A percentile compares a stretch with the other conserved stretches of the same genome.
Conservation (phyloP, 2,329 filamentous ascomycete genomes). For the Hypoxylon sp. region DNA sequence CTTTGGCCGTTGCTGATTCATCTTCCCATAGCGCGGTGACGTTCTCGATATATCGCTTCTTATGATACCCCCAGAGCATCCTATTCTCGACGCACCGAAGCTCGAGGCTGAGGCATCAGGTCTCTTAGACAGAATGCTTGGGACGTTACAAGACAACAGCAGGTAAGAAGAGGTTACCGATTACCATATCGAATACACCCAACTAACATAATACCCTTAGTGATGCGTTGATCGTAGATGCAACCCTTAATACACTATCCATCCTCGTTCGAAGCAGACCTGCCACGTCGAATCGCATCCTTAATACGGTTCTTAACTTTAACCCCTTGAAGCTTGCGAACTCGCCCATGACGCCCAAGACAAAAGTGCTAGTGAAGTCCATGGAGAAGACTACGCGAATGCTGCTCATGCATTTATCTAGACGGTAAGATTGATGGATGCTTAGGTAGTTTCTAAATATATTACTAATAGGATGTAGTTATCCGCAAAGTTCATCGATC, state of each 20-base stretch:
- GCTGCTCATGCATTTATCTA: constrained; percentile 83
- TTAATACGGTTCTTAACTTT: constrained; percentile 88
- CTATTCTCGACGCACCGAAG: constrained; percentile 80
- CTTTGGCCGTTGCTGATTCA: constrained; percentile 40
- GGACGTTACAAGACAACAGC: constrained; percentile 85
- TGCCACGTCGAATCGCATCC: constrained; percentile 83
- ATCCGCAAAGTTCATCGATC: constrained; percentile 80
- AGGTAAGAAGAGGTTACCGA: constrained; percentile 67
- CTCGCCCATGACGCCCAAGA: constrained; percentile 79
- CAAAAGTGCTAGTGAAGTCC: constrained; percentile 86
- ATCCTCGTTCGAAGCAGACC: constrained; percentile 85
- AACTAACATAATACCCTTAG: constrained; percentile 59
- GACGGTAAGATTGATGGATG: constrained; percentile 66
- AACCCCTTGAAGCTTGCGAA: constrained; percentile 87
- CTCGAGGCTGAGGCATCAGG: constrained; percentile 95
- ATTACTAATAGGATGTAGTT: constrained; percentile 63
- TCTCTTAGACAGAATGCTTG: constrained; percentile 87
- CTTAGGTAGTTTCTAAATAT: constrained; percentile 10
- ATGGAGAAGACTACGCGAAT: constrained; percentile 94
- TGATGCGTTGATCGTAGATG: constrained; percentile 88
- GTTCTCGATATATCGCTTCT: constrained; percentile 83
- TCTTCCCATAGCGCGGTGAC: constrained; percentile 56
- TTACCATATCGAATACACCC: constrained; percentile 3
- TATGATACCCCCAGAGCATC: constrained; percentile 85
- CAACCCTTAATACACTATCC: constrained; percentile 89